Conservation (phyloP, 2,329 filamentous ascomycete species). For the Onygenales sp. region DNA sequence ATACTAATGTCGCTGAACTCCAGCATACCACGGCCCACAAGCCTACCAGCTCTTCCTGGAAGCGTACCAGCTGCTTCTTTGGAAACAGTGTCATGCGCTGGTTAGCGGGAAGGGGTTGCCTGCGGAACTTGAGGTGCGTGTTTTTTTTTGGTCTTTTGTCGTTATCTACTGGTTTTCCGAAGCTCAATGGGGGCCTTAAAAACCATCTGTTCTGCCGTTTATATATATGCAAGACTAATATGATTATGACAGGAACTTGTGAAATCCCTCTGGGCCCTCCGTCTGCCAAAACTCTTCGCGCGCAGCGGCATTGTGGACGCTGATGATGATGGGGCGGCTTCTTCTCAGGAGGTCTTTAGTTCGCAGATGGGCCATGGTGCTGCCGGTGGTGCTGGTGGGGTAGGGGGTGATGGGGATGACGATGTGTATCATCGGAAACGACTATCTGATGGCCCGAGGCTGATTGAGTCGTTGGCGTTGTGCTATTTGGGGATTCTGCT, state of each 20-base stretch:
- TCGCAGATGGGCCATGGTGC: slow-evolving; percentile 41
- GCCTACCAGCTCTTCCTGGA: slow-evolving; percentile 75
- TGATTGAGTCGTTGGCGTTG: slow-evolving; percentile 66
- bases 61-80: slow-evolving; percentile 71
- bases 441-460: slow-evolving; percentile 45
- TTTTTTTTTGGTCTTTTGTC: not conserved
- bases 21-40: slow-evolving; percentile 50
- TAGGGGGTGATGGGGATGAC: not conserved
- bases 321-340: slow-evolving; percentile 11
- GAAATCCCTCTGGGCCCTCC: slow-evolving; percentile 75
- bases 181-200: not conserved
- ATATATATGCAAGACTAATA: not conserved
- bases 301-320: slow-evolving; percentile 29
- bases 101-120: slow-evolving; percentile 57
- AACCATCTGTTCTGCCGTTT: not conserved
- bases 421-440: slow-evolving; percentile 23
- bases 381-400: not conserved
- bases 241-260: slow-evolving; percentile 45
- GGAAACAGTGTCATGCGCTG: slow-evolving; percentile 70
- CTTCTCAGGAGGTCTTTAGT: slow-evolving; percentile 45
- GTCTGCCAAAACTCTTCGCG: slow-evolving; percentile 49
- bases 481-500: slow-evolving; percentile 73
- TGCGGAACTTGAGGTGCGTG: slow-evolving; percentile 58
- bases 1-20: slow-evolving; percentile 31
- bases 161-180: not conserved